Conservation (phyloP, 768 basidiomycete genomes). For the Phanerodontia chrysosporium region DNA sequence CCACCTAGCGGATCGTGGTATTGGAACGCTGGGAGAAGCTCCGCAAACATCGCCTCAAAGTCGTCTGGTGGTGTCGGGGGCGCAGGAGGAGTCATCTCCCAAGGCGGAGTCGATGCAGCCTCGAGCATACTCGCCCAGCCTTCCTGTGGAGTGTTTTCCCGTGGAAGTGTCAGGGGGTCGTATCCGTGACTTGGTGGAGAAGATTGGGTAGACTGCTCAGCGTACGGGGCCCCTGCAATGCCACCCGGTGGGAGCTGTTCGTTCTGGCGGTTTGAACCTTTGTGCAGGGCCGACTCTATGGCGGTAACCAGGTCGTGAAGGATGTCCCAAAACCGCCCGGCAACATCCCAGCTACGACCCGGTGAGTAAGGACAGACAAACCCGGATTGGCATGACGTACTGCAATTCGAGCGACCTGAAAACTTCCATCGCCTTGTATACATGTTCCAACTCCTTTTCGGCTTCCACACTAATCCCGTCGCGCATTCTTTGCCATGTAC, state of each 20-base stretch:
- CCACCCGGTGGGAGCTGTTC: too few species aligned
- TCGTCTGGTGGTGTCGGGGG: background rate
- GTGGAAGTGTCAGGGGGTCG: too few species aligned
- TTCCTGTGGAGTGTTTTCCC: too few species aligned
- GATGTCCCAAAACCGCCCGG: background rate
- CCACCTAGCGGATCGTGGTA: background rate
- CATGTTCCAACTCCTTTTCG: constrained; percentile 44
- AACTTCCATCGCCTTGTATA: constrained; percentile 44
- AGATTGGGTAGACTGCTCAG: too few species aligned
- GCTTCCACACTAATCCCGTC: constrained; percentile 37
- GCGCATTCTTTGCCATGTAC: constrained; percentile 50
- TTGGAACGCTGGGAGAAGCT: background rate
- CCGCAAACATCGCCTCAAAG: background rate
- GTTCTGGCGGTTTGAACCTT: too few species aligned
- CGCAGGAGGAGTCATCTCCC: background rate
- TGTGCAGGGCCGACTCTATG: background rate
- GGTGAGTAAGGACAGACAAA: background rate
- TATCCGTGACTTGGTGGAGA: too few species aligned
- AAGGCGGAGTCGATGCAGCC: background rate
- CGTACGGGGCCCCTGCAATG: too few species aligned
- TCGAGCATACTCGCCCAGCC: too few species aligned
- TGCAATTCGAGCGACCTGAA: background rate
- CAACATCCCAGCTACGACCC: background rate
- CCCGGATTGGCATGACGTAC: background rate
- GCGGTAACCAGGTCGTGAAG: too few species aligned